Evolutionary conservation across 176 grass and related monocot species (phyloP).

Genomic region (Triticum urartu): DNA sequence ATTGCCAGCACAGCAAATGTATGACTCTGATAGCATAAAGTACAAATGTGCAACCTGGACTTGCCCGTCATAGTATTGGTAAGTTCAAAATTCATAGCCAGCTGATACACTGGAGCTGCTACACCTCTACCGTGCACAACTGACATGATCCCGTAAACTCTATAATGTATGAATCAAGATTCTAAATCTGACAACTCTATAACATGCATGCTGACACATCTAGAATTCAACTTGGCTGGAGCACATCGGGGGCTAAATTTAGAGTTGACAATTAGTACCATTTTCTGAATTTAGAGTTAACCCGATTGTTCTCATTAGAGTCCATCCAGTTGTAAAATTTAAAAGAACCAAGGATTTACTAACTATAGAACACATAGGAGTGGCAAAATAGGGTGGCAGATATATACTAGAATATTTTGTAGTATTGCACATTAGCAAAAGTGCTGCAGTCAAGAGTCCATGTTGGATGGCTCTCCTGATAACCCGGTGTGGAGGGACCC

Average conservation of each 20-base stretch:
- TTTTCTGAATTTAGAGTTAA: slow-evolving; percentile 4
- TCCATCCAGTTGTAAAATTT: slow-evolving; percentile 10
- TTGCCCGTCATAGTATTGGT: slow-evolving; percentile 26
- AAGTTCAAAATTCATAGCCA: slow-evolving; percentile 34
- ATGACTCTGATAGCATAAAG: slow-evolving; percentile 26
- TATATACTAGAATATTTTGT: neutral
- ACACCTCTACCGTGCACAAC: slow-evolving; percentile 3
- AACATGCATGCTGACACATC: slow-evolving; percentile 43
- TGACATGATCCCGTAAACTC: slow-evolving; percentile 24
- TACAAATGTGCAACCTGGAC: slow-evolving; percentile 33
- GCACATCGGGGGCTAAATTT: slow-evolving; percentile 38
- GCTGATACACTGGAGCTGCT: slow-evolving; percentile 13
- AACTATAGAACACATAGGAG: neutral
- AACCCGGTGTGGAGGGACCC: slow-evolving; percentile 30
- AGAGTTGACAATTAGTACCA: slow-evolving; percentile 35
- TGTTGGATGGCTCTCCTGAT: slow-evolving; percentile 22
- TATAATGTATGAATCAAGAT: slow-evolving; percentile 27
- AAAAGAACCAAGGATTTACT: slow-evolving; percentile 4
- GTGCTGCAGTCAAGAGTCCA: slow-evolving; percentile 20
- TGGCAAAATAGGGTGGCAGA: neutral
- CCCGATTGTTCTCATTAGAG: slow-evolving; percentile 6
- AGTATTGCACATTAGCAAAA: neutral
- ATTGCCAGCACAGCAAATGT: slow-evolving; percentile 22
- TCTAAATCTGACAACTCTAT: slow-evolving; percentile 23
- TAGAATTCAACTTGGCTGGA: slow-evolving; percentile 24